phyloP scores from a whole-genome alignment of 1,139 yeast species.

The Yamadazyma triangularis region DNA sequence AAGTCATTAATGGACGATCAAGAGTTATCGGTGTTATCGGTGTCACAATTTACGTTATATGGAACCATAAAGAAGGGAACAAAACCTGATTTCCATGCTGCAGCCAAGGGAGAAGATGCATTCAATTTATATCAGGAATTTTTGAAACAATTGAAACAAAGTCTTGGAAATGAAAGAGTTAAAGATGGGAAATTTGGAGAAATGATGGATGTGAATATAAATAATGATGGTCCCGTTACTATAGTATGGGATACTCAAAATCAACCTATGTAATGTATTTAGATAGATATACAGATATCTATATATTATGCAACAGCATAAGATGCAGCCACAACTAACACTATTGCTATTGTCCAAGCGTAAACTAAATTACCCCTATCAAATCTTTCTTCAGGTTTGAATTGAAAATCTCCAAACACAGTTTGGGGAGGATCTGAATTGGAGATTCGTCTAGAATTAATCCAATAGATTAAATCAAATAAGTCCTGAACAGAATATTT shows the following conservation, averaged over 20 bases:
- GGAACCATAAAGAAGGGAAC: slow-evolving; percentile 85
- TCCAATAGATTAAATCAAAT: not conserved
- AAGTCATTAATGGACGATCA: slow-evolving; percentile 28
- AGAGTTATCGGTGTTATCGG: slow-evolving; percentile 41
- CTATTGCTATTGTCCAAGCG: slow-evolving; percentile 12
- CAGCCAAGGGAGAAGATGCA: slow-evolving; percentile 81
- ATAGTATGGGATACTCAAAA: slow-evolving; percentile 64
- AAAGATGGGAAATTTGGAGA: slow-evolving; percentile 92
- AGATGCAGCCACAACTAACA: slow-evolving; percentile 4
- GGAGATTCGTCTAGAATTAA: not conserved
- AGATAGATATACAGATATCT: not conserved
- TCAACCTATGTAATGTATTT: slow-evolving; percentile 5
- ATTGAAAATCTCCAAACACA: slow-evolving; percentile 14
- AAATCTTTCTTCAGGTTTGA: slow-evolving; percentile 22
- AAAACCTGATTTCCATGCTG: slow-evolving; percentile 89
- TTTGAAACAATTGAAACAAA: slow-evolving; percentile 42
- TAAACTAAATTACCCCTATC: slow-evolving; percentile 16
- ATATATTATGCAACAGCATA: not conserved
- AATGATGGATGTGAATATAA: slow-evolving; percentile 88
- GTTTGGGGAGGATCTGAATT: not conserved
- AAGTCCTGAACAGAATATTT: slow-evolving; percentile 6
- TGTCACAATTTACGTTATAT: slow-evolving; percentile 86
- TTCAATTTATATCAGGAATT: slow-evolving; percentile 61
- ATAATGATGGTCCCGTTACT: slow-evolving; percentile 85
- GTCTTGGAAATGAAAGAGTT: slow-evolving; percentile 60